phyloP scores from a whole-genome alignment of 192 early-diverging fungal genomes.

The Powellomyces hirtus region DNA sequence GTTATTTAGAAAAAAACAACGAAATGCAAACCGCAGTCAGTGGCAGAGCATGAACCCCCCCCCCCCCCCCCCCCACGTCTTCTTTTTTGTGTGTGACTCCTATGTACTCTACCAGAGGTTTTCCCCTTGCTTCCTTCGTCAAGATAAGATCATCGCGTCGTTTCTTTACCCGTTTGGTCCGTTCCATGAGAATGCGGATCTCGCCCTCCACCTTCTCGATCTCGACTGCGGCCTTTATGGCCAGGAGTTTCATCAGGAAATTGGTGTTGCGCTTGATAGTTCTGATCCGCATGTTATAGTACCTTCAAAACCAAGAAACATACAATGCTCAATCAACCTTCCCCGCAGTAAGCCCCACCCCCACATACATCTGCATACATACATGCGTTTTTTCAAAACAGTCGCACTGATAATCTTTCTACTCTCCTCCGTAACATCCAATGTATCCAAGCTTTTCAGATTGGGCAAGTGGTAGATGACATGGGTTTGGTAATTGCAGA shows the following conservation, averaged over 20 bases:
- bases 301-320: constrained; percentile 33
- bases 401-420: constrained; percentile 54
- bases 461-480: constrained; percentile 58
- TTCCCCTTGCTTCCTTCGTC: constrained; percentile 7
- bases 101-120: constrained; percentile 2
- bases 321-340: background rate
- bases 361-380: constrained; percentile 16
- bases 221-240: constrained; percentile 14
- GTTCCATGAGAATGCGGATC: constrained; percentile 21
- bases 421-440: constrained; percentile 58
- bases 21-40: too few relatives aligned
- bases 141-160: constrained; percentile 35
- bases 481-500: constrained; percentile 64
- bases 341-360: background rate
- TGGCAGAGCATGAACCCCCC: too few relatives aligned
- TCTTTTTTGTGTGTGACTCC: too few relatives aligned
- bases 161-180: constrained; percentile 31
- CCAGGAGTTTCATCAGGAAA: constrained; percentile 50
- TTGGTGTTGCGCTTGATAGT: constrained; percentile 59
- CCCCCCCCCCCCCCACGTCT: too few relatives aligned
- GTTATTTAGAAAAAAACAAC: too few relatives aligned
- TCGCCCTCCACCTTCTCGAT: constrained; percentile 29
- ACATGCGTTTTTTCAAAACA: constrained; percentile 63
- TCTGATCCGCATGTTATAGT: constrained; percentile 63
- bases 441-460: constrained; percentile 47